These are phyloP conservation scores for Fusarium decemcellulare DNA, from an alignment of 2,329 filamentous ascomycete genomes.

Conservation along the genomic window DNA sequence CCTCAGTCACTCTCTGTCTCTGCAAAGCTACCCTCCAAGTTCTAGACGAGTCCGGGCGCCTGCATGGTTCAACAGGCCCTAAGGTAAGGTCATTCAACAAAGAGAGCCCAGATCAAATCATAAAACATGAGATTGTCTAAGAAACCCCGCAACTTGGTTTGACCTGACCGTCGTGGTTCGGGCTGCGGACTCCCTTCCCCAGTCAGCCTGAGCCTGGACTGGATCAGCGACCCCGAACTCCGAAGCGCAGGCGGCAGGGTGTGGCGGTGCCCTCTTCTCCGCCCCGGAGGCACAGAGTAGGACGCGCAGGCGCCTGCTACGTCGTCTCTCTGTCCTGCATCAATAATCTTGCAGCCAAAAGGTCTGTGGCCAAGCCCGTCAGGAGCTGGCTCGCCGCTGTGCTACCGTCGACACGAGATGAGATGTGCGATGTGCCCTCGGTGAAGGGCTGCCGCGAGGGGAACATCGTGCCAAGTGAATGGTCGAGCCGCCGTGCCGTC, in stretches of 20 bases:
- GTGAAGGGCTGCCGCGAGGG: neutral
- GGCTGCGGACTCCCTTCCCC: neutral
- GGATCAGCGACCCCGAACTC: conserved; percentile 11
- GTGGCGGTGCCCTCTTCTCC: conserved; percentile 12
- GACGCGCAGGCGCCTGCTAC: conserved; percentile 24
- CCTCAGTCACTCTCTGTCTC: neutral
- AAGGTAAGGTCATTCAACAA: neutral
- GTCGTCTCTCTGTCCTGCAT: conserved; percentile 10
- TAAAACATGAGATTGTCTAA: neutral
- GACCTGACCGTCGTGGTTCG: neutral
- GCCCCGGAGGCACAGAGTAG: conserved; percentile 12
- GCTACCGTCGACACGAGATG: conserved; percentile 31
- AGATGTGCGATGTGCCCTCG: neutral
- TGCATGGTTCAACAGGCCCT: neutral
- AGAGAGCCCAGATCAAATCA: neutral
- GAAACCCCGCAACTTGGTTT: neutral
- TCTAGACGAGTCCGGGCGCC: neutral
- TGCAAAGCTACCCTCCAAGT: neutral
- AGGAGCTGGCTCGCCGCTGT: conserved; percentile 11
- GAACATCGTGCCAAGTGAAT: conserved; percentile 9
- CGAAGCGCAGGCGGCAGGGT: neutral
- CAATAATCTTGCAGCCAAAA: conserved; percentile 17
- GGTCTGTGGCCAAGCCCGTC: neutral
- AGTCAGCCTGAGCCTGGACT: neutral
- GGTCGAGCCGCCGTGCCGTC: conserved; percentile 14